Evolutionary conservation across 75 land plant species (phyloP).

Genomic region (Selaginella tamariscina): DNA sequence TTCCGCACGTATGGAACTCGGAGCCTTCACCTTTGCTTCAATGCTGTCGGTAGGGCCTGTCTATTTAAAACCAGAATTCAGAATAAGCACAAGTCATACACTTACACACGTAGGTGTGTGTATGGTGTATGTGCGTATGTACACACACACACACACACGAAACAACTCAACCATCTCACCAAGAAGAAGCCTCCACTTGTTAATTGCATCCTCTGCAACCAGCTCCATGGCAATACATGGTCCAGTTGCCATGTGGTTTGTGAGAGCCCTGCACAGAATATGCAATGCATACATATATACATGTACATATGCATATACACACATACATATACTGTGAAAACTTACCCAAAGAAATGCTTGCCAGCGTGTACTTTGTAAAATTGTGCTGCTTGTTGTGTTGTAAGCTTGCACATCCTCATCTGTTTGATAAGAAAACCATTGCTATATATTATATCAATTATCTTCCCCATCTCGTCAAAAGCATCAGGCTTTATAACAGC

Average conservation of each 20-base stretch:
- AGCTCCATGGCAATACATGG: slow-evolving; percentile 34
- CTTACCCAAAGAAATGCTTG: slow-evolving; percentile 34
- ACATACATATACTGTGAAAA: neutral
- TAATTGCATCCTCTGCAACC: slow-evolving; percentile 31
- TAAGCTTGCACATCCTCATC: slow-evolving; percentile 31
- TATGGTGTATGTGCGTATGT: too few species aligned
- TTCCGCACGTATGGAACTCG: slow-evolving; percentile 31
- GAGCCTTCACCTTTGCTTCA: slow-evolving; percentile 30
- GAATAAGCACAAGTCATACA: neutral
- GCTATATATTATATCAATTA: slow-evolving; percentile 22
- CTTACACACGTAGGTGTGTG: neutral
- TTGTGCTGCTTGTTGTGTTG: slow-evolving; percentile 16
- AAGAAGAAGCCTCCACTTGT: slow-evolving; percentile 29
- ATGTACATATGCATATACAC: neutral
- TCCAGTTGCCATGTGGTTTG: slow-evolving; percentile 28
- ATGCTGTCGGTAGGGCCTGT: slow-evolving; percentile 32
- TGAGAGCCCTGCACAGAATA: slow-evolving; percentile 18
- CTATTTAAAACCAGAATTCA: neutral
- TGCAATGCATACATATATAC: neutral
- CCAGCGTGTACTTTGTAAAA: slow-evolving; percentile 27
- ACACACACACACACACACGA: neutral
- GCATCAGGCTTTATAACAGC: slow-evolving; percentile 39
- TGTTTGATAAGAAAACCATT: slow-evolving; percentile 33
- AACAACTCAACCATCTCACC: slow-evolving; percentile 18
- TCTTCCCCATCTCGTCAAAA: slow-evolving; percentile 26